Percentiles rank a stretch among this genome's conserved stretches.
These are phyloP conservation scores for Pseudocercospora cruenta DNA, from an alignment of 2,329 filamentous ascomycete genomes.

Conservation along the genomic window DNA sequence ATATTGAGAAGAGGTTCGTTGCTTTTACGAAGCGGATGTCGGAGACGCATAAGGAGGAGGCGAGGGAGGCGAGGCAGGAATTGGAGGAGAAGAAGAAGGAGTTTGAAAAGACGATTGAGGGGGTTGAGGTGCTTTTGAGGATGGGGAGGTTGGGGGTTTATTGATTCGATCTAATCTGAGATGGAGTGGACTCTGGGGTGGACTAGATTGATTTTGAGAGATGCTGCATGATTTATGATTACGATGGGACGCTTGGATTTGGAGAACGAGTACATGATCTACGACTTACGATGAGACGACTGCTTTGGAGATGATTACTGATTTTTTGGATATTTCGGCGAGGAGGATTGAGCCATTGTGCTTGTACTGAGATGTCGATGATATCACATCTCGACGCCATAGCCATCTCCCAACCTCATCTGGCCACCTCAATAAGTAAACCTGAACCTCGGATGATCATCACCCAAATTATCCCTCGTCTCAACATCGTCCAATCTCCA, in stretches of 20 bases:
- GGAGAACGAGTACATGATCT: no score
- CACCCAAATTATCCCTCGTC: neutral
- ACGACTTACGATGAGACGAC: no score
- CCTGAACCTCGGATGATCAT: neutral
- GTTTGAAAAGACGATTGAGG: neutral
- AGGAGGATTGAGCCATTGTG: no score
- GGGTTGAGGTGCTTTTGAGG: neutral
- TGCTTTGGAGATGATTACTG: no score
- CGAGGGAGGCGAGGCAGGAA: neutral
- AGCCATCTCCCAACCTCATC: neutral
- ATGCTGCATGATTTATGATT: no score
- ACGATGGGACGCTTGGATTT: no score
- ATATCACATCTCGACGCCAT: no score
- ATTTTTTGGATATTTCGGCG: no score
- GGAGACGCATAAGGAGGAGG: neutral
- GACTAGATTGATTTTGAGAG: no score
- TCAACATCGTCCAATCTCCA: constrained; percentile 32
- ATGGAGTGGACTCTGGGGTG: no score
- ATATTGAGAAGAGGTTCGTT: neutral
- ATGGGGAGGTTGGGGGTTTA: neutral
- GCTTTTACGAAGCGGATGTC: neutral
- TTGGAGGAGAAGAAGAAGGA: neutral
- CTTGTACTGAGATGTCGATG: no score
- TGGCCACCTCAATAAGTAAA: neutral
- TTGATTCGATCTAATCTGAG: neutral